Base-by-base conservation (phyloP, 768 basidiomycete genomes). In the Trametes cubensis region DNA sequence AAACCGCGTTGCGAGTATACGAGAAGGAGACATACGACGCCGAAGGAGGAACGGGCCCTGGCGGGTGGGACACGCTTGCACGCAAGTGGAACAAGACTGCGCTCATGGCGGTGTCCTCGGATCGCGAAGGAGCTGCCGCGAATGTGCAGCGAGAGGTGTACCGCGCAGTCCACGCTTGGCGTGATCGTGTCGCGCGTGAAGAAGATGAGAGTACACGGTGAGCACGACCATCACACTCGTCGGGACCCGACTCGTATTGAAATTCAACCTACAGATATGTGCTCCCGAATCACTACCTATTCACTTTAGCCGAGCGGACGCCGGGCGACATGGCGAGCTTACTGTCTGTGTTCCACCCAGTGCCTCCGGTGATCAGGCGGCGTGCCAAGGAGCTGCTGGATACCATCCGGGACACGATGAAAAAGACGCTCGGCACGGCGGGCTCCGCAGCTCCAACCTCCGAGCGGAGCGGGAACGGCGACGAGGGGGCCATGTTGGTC, bases 191-290 rank as follows among this genome's bases (percentile, higher is more conserved):
- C 1, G 91, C 92, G 2, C 79, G 92, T 52, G 85, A 88, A 58
- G 90, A 94, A 67, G 95, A 98, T 71, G 95, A 97, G 74, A 92
- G 91, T 69, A 82, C 83, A 10, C 78, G 88, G 88, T 94, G 71
- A 47, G 84, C 75, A 38, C 34, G 13, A 56, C 39, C 21, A 40
- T 30, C 2, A 2, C 5, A 34, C 34, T 34, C 10, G 10, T 34
- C 34, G 34, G 34, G 34, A 11, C 34, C 34, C 34, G 34, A 11
- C 34, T 10, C 34, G 34, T 34, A 34, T 10, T 34, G 34, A 45
- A 38, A 5, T 23, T 38, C n/a, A 62, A 21, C 52, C 28, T 28
- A 7, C 28, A 89, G 89, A 75, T 92, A 87, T 71, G 83, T 94
- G 18, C 76, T 94, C 13, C 81, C 86, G 40, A 92, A 92, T 66